A percentile compares a stretch with the other conserved stretches of the same genome.
Conservation (phyloP, 106 monocot genomes). For the Hemerocallis citrina region DNA sequence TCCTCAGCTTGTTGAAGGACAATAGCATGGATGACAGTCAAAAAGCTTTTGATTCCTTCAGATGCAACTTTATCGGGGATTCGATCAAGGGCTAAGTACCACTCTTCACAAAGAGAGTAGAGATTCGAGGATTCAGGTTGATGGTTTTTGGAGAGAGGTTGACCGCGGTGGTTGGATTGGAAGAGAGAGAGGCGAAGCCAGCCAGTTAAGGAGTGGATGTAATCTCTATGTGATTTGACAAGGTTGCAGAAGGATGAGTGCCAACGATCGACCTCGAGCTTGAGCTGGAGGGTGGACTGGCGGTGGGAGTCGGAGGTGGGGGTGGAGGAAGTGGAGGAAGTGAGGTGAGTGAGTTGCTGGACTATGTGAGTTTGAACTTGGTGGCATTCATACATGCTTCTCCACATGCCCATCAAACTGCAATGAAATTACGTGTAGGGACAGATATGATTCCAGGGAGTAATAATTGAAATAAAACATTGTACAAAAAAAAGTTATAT, state of each 20-base stretch:
- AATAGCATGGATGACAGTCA: slow-evolving; percentile 58
- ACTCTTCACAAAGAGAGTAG: slow-evolving; percentile 72
- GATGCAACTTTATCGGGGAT: slow-evolving; percentile 88
- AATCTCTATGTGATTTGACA: slow-evolving; percentile 73
- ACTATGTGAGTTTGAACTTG: slow-evolving; percentile 97
- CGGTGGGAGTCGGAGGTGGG: slow-evolving; percentile 68
- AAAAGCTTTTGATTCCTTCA: slow-evolving; percentile 87
- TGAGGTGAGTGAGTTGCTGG: slow-evolving; percentile 65
- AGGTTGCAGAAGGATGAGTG: slow-evolving; percentile 70
- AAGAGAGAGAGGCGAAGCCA: slow-evolving; percentile 93
- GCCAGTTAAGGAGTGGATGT: slow-evolving; percentile 70
- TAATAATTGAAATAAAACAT: too few relatives aligned
- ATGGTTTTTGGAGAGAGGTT: slow-evolving; percentile 17
- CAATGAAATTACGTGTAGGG: too few relatives aligned
- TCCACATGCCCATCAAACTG: slow-evolving; percentile 88
- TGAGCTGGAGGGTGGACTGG: slow-evolving; percentile 70
- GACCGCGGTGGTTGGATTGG: slow-evolving; percentile 37
- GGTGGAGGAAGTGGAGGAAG: slow-evolving; percentile 17
- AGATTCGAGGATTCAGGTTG: slow-evolving; percentile 30
- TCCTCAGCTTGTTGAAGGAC: slow-evolving; percentile 80
- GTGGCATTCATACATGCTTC: slow-evolving; percentile 94
- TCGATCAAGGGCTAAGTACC: slow-evolving; percentile 80
- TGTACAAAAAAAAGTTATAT: too few relatives aligned
- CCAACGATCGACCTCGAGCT: slow-evolving; percentile 75
- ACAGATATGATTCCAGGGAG: too few relatives aligned